Evolutionary conservation across 2,329 filamentous ascomycete genomes (phyloP).

Genomic region (Cytospora chrysosperma): DNA sequence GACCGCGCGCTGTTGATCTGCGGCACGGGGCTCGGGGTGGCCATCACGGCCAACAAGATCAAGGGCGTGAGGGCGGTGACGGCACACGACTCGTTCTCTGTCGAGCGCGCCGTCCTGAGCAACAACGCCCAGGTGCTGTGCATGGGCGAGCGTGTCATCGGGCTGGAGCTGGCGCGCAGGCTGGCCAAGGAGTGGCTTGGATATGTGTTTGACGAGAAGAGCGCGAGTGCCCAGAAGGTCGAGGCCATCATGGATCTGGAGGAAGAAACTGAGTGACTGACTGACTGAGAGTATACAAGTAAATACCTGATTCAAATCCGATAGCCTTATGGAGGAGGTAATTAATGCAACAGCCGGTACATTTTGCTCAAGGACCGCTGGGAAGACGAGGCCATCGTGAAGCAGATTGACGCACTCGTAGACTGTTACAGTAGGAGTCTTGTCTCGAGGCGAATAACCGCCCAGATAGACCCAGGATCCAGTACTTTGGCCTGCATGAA

Average conservation of each 20-base stretch:
- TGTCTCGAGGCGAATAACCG: not conserved
- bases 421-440: not conserved
- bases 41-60: slow-evolving; percentile 87
- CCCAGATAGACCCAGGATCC: not conserved
- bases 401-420: too few relatives aligned
- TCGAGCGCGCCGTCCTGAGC: slow-evolving; percentile 76
- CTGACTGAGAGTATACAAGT: too few relatives aligned
- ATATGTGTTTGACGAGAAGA: slow-evolving; percentile 70
- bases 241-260: slow-evolving; percentile 35
- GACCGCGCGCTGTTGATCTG: slow-evolving; percentile 82
- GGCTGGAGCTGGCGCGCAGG: slow-evolving; percentile 74
- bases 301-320: not conserved
- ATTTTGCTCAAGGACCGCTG: not conserved
- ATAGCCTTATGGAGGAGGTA: not conserved
- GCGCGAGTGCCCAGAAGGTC: slow-evolving; percentile 59
- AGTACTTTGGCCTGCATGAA: not conserved
- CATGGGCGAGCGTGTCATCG: slow-evolving; percentile 81
- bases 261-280: slow-evolving; percentile 30
- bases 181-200: slow-evolving; percentile 79
- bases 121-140: slow-evolving; percentile 88
- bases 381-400: not conserved
- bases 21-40: slow-evolving; percentile 82
- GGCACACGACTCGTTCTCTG: slow-evolving; percentile 81
- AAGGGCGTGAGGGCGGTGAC: slow-evolving; percentile 83
- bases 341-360: not conserved